Conservation (phyloP, 768 basidiomycete species). For the Panaeolus cyanescens region DNA sequence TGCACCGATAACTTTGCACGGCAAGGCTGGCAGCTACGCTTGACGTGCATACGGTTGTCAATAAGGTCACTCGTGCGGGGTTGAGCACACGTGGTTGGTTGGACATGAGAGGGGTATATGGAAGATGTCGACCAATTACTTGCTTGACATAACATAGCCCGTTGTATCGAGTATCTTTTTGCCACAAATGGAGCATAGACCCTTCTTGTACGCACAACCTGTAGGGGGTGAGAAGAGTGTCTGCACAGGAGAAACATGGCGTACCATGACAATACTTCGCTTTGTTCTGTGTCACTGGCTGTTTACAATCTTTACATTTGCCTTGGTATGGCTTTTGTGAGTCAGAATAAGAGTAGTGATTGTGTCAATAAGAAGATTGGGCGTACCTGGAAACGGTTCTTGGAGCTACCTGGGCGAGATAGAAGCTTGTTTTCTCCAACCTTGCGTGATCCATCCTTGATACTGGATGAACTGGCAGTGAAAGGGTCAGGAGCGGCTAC, state of each 20-base stretch:
- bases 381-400: conserved; percentile 76
- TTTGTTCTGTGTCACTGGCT: conserved; percentile 79
- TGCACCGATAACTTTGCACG: background rate
- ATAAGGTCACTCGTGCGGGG: background rate
- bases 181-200: conserved; percentile 85
- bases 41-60: background rate
- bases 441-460: conserved; percentile 80
- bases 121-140: conserved; percentile 39
- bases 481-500: conserved; percentile 91
- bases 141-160: conserved; percentile 84
- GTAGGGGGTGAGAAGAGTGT: conserved; percentile 9
- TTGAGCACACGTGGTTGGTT: background rate
- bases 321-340: conserved; percentile 74
- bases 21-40: background rate
- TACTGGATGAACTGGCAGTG: conserved; percentile 66
- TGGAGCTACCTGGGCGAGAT: conserved; percentile 66
- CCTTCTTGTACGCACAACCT: conserved; percentile 91
- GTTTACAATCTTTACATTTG: conserved; percentile 89
- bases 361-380: conserved; percentile 19
- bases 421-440: conserved; percentile 87
- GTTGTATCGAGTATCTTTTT: conserved; percentile 84
- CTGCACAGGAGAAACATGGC: conserved; percentile 22
- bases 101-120: background rate
- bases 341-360: conserved; percentile 18
- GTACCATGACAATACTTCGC: conserved; percentile 89